Conservation (phyloP, 352 stramenopile genomes). For the Phytophthora cactorum region DNA sequence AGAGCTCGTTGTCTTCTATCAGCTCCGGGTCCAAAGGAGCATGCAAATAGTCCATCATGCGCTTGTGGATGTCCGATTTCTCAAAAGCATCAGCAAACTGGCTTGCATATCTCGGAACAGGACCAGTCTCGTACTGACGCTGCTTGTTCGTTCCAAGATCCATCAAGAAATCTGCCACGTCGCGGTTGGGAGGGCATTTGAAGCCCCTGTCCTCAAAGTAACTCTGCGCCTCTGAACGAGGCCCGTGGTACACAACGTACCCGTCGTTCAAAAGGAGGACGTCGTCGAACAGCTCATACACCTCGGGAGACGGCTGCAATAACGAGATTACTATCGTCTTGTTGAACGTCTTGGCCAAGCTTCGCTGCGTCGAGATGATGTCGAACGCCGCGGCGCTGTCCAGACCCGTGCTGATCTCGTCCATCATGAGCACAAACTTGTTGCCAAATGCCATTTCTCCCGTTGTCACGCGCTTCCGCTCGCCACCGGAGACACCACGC, state of each 20-base stretch:
- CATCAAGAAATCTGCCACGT: conserved; percentile 54
- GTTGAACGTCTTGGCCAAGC: conserved; percentile 38
- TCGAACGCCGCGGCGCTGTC: conserved; percentile 35
- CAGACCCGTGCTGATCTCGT: conserved; percentile 32
- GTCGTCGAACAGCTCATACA: conserved; percentile 92
- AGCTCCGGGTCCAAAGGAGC: conserved; percentile 6
- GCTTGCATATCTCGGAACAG: conserved; percentile 1
- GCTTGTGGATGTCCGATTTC: conserved; percentile 26
- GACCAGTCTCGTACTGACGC: conserved; percentile 29
- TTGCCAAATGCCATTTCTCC: conserved; percentile 30
- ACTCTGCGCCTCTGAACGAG: conserved; percentile 50
- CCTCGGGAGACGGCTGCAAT: conserved; percentile 90
- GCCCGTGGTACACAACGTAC: conserved; percentile 82
- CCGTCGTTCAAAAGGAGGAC: conserved; percentile 89
- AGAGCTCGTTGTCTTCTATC: conserved; percentile 10
- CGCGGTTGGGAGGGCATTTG: conserved; percentile 40
- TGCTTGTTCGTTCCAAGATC: conserved; percentile 42
- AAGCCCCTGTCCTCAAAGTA: conserved; percentile 85
- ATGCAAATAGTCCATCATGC: conserved; percentile 23
- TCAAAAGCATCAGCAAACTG: conserved; percentile 37
- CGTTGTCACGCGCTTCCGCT: conserved; percentile 44
- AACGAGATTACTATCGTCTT: conserved; percentile 71
- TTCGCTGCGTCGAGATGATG: conserved; percentile 42
- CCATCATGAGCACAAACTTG: conserved; percentile 30
- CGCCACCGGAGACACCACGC: conserved; percentile 66